Conservation (phyloP, 345 rosid genomes). For the Salix brachista region DNA sequence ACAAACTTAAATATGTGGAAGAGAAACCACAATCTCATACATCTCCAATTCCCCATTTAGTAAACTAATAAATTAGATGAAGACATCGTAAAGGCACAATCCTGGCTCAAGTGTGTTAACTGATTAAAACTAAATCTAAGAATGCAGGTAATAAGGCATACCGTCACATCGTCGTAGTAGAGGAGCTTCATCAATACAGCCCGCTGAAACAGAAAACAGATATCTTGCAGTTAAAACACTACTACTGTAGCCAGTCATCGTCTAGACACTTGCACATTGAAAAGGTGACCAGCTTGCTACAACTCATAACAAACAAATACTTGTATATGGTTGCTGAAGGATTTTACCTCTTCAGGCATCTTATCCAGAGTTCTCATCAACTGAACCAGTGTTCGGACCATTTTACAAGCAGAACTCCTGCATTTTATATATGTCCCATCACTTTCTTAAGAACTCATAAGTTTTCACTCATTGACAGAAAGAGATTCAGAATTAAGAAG, state of each 20-base stretch:
- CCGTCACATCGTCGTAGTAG: slow-evolving; percentile 94
- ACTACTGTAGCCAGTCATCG: background rate
- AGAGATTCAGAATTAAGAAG: background rate
- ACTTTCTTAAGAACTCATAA: background rate
- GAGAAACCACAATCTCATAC: background rate
- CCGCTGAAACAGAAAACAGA: slow-evolving; percentile 56
- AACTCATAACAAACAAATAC: background rate
- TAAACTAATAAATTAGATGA: background rate
- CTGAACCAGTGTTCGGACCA: slow-evolving; percentile 89
- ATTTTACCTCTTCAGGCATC: slow-evolving; percentile 85
- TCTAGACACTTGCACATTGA: background rate
- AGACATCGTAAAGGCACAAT: background rate
- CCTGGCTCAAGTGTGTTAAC: background rate
- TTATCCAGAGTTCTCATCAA: slow-evolving; percentile 94
- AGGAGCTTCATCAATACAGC: slow-evolving; percentile 92
- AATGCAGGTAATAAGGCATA: slow-evolving; percentile 35
- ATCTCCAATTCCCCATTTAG: background rate
- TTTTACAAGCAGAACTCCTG: slow-evolving; percentile 96
- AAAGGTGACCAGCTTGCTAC: background rate
- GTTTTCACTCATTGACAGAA: background rate
- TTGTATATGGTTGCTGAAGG: background rate
- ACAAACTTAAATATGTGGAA: background rate
- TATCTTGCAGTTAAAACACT: slow-evolving; percentile 10
- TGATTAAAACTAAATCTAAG: background rate
- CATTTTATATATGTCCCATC: slow-evolving; percentile 3